Evolutionary conservation across 345 rosid species (phyloP), one percentile per base, ranked within the genome.

Genomic region (Microcos paniculata): DNA sequence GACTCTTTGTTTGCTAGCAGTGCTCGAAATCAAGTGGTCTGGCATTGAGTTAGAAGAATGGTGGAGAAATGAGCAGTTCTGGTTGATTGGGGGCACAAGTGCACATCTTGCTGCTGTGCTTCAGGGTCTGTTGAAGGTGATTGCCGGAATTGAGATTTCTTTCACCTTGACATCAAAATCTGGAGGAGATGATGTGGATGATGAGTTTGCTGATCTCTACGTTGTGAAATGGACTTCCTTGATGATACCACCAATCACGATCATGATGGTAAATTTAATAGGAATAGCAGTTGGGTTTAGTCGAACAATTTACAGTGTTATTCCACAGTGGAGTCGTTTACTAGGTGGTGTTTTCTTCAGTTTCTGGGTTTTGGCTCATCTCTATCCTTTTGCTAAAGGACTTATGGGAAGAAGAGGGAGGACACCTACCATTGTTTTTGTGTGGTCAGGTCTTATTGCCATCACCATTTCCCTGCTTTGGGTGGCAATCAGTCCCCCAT

Each of bases 41-140:
- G 99, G 99, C 5, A 95, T 95, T 49, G 90, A 83, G 53, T 83
- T 95, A 0, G 99, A 95, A 62, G 99, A 95, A 62, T 93, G 98
- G 98, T 93, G 99, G 99, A 89, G 99, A 79, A 95, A 93, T 69
- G 99, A 95, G 72, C 99, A 95, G 84, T 95, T 95, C 80, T 95
- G 99, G 99, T 80, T 95, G 79, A 95, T 95, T 12, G 98, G 99
- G 18, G 99, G 99, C 16, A 95, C 99, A 4, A 95, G 99, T 33
- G 98, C 99, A 1, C 98, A 95, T 76, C 90, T 95, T 28, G 99
- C 99, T 2, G 99, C 99, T 1, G 99, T 95, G 45, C 90, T 95
- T 75, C 99, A 95, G 77, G 98, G 99, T 35, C 73, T 95, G 40
- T 83, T 95, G 71, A 95, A 95, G 82, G 98, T 95, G 15, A 12